Percentiles rank a stretch among this genome's conserved stretches.
phyloP scores from a whole-genome alignment of 75 land plant species.

The Picea sitchensis region DNA sequence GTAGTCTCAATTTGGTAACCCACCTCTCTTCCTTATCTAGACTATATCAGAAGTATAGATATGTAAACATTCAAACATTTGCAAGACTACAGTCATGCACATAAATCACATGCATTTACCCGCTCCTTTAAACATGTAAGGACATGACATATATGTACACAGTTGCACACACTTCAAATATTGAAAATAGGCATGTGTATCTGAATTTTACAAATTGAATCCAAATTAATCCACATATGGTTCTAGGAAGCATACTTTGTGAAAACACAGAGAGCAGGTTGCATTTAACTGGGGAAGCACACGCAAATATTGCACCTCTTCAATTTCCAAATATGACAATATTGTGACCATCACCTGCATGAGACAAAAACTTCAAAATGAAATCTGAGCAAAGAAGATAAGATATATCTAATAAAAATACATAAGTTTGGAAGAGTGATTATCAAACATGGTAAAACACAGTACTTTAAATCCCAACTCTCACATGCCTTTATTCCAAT shows the following conservation, averaged over 20 bases:
- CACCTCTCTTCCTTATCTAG: background rate
- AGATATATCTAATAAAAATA: background rate
- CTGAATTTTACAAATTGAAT: background rate
- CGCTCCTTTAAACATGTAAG: too few relatives aligned
- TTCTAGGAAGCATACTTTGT: slow-evolving; percentile 55
- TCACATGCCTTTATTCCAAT: background rate
- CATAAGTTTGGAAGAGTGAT: background rate
- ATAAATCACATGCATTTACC: background rate
- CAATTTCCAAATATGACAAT: slow-evolving; percentile 82
- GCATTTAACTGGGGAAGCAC: slow-evolving; percentile 71
- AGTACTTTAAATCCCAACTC: background rate
- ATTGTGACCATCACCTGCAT: slow-evolving; percentile 86
- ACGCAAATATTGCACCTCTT: slow-evolving; percentile 66
- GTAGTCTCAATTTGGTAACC: background rate
- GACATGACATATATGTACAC: background rate
- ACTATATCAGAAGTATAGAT: slow-evolving; percentile 1
- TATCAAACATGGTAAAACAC: background rate
- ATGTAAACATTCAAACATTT: background rate
- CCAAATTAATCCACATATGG: background rate
- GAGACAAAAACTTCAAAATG: background rate
- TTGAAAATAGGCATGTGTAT: background rate
- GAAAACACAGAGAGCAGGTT: slow-evolving; percentile 75
- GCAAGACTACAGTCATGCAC: background rate
- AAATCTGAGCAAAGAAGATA: background rate
- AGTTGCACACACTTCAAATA: background rate